Evolutionary conservation across 768 basidiomycete genomes (phyloP), one percentile per base, ranked within the genome.

Genomic region (Rhodotorula toruloides): DNA sequence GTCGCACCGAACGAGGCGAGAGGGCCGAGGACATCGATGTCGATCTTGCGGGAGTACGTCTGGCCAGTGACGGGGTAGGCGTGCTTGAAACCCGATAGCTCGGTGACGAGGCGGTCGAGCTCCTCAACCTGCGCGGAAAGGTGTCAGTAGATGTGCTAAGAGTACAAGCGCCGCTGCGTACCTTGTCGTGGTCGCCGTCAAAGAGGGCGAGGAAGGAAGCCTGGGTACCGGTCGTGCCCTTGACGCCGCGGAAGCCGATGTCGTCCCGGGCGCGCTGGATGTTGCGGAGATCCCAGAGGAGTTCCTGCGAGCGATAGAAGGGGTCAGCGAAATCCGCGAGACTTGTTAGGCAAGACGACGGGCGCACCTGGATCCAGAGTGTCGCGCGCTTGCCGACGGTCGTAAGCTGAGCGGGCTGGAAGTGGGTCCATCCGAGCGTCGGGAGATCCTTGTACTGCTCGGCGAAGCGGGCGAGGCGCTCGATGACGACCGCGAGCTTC

Each of bases 211-310:
- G 81, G 81, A 98, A 99, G 72, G 89, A 91, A 7, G 90, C 96
- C 77, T 98, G 96, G 0, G 96, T 98, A 14, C 96, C 96, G 0
- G 96, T 99, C 1, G 96, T 98, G n/a, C 96, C 96, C 79, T 99
- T 99, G 57, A 94, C 96, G 52, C 96, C 96, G 60, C 96, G 85
- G 82, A 99, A 98, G 8, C 96, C 94, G 55, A 99, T 78, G 77
- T 98, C 94, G 68, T 90, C 86, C 31, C 90, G 81, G 0, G 89
- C 91, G 37, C 94, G 85, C 76, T 86, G 85, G 75, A 99, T 82
- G 77, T 97, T 97, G 27, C 94, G 83, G 64, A 99, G 81, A 78
- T 99, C 96, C 94, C 93, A 97, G 3, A 98, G 81, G 4, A 99
- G 83, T 75, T 99, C 96, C 85, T 90, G 54, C 37, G n/a, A 21